phyloP scores from a whole-genome alignment of 2,329 filamentous ascomycete species.

The Epicoccum nigrum region DNA sequence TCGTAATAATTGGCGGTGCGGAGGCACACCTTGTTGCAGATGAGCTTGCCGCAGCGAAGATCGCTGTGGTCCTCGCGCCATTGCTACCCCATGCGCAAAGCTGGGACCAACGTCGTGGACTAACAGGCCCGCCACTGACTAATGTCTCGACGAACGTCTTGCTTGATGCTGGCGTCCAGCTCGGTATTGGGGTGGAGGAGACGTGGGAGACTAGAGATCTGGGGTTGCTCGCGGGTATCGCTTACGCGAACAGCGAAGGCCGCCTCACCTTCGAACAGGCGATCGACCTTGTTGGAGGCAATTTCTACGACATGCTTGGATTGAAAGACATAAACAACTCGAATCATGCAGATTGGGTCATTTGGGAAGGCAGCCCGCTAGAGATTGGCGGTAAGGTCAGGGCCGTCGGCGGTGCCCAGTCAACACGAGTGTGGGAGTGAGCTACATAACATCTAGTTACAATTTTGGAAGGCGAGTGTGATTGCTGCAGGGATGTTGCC shows the following conservation, averaged over 20 bases:
- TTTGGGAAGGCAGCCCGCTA: constrained; percentile 68
- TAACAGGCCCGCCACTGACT: constrained; percentile 69
- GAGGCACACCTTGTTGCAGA: constrained; percentile 66
- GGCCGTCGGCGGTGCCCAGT: constrained; percentile 16
- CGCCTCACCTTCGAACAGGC: constrained; percentile 61
- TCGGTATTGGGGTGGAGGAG: constrained; percentile 65
- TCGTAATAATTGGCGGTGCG: constrained; percentile 67
- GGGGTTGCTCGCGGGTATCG: constrained; percentile 65
- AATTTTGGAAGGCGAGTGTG: neutral
- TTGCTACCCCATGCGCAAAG: constrained; percentile 60
- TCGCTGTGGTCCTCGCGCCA: constrained; percentile 67
- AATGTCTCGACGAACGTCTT: constrained; percentile 66
- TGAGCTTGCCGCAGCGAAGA: constrained; percentile 62
- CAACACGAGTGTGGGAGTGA: constrained; percentile 18
- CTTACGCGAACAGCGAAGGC: constrained; percentile 63
- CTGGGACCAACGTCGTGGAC: constrained; percentile 68
- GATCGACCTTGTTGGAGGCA: constrained; percentile 62
- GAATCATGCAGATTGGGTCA: constrained; percentile 59
- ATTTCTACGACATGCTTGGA: constrained; percentile 65
- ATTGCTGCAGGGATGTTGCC: constrained; percentile 1
- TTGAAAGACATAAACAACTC: constrained; percentile 39
- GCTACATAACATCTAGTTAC: neutral
- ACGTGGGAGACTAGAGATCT: constrained; percentile 68
- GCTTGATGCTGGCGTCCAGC: constrained; percentile 63
- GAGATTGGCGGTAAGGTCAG: constrained; percentile 63